A percentile compares a stretch with the other conserved stretches of the same genome.
phyloP scores from a whole-genome alignment of 192 early-diverging fungal genomes.

The Entrophospora sp. region DNA sequence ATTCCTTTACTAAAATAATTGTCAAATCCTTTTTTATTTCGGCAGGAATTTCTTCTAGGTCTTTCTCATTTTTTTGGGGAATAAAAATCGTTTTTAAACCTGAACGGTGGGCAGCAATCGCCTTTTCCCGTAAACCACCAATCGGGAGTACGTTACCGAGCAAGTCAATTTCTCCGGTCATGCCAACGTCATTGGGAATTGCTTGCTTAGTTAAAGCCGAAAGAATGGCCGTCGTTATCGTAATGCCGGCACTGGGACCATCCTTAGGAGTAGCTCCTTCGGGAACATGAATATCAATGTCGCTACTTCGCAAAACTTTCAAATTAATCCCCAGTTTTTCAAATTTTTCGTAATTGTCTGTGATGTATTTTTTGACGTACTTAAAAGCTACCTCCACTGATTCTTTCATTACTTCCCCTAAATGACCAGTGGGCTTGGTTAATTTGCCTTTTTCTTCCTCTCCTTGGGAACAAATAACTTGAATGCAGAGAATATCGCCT shows the following conservation, averaged over 20 bases:
- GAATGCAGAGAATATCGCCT: constrained; percentile 1
- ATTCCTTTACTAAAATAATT: background rate
- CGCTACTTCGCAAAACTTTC: background rate
- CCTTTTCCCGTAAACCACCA: constrained; percentile 6
- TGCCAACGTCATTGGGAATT: background rate
- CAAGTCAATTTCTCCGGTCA: constrained; percentile 7
- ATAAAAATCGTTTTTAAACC: background rate
- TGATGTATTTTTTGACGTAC: too few relatives aligned
- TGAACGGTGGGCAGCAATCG: background rate
- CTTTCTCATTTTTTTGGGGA: background rate
- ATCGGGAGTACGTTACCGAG: background rate
- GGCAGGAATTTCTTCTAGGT: background rate
- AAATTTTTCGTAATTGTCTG: background rate
- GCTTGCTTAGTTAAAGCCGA: background rate
- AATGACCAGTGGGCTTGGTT: background rate
- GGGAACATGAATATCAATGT: constrained; percentile 7
- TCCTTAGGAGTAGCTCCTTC: background rate
- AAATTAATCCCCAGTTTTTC: background rate
- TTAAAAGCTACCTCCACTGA: background rate
- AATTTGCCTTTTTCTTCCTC: background rate
- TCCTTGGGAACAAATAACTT: background rate
- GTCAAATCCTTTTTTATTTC: background rate
- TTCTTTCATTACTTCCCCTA: constrained; percentile 10
- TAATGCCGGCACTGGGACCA: constrained; percentile 5
- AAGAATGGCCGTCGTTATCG: background rate